Conservation (phyloP, 2,329 filamentous ascomycete species). For the Graphilbum sp. region DNA sequence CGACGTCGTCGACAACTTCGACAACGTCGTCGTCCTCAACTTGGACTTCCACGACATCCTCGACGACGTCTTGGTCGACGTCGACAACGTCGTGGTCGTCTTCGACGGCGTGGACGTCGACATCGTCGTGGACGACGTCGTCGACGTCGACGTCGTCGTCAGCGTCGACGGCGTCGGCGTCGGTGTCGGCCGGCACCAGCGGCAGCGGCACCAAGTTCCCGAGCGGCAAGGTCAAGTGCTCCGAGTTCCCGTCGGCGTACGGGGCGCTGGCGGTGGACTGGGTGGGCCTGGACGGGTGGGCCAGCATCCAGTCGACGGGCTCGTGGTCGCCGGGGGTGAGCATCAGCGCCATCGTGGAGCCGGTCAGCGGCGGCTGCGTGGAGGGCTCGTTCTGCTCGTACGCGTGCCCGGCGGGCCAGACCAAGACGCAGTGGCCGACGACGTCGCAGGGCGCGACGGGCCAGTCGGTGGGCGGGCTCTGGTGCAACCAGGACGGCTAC, state of each 20-base stretch:
- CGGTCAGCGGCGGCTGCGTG: constrained; percentile 42
- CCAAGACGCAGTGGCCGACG: constrained; percentile 79
- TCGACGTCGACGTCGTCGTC: constrained; percentile 9
- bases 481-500: constrained; percentile 57
- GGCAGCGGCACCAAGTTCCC: constrained; percentile 58
- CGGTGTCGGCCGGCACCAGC: constrained; percentile 10
- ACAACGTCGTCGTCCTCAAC: constrained; percentile 8
- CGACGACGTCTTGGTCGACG: not conserved
- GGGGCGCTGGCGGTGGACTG: constrained; percentile 58
- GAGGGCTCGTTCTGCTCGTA: constrained; percentile 72
- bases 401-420: constrained; percentile 76
- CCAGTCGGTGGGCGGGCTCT: constrained; percentile 77
- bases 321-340: constrained; percentile 28
- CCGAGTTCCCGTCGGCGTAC: constrained; percentile 60
- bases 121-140: not conserved
- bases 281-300: constrained; percentile 58
- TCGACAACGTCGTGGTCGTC: constrained; percentile 11
- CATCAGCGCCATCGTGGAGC: constrained; percentile 51
- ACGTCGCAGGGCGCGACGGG: constrained; percentile 57
- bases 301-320: constrained; percentile 54
- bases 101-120: constrained; percentile 7
- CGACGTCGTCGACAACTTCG: constrained; percentile 28
- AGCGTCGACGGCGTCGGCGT: too few relatives aligned
- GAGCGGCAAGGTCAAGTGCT: constrained; percentile 55
- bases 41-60: not conserved